Conservation (phyloP, 306 rosid genomes). For the barrel medic (Medicago truncatula) region MtrunA17r5.0-ANR NC_053047.1:31970501-31971000, state of each 20-base stretch:
- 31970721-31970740: constrained; percentile 82
- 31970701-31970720: constrained; percentile 80
- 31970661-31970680: neutral
- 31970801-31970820: constrained; percentile 40
- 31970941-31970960: too few species aligned
- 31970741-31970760: constrained; percentile 74
- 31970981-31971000: too few species aligned
- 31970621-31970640: neutral
- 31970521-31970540: neutral
- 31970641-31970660: neutral
- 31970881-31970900: neutral
- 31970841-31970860: neutral
- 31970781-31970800: constrained; percentile 25
- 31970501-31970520: constrained; percentile 73
- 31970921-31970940: neutral
- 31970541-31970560: neutral
- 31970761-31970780: constrained; percentile 55
- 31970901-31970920: neutral
- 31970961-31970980: too few species aligned
- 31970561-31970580: neutral
- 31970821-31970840: constrained; percentile 34
- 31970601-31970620: neutral
- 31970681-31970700: constrained; percentile 54
- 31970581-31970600: neutral
- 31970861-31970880: neutral